These are phyloP conservation scores for Boletus tylopilopsis DNA, from an alignment of 768 basidiomycete species.

Conservation along the genomic window DNA sequence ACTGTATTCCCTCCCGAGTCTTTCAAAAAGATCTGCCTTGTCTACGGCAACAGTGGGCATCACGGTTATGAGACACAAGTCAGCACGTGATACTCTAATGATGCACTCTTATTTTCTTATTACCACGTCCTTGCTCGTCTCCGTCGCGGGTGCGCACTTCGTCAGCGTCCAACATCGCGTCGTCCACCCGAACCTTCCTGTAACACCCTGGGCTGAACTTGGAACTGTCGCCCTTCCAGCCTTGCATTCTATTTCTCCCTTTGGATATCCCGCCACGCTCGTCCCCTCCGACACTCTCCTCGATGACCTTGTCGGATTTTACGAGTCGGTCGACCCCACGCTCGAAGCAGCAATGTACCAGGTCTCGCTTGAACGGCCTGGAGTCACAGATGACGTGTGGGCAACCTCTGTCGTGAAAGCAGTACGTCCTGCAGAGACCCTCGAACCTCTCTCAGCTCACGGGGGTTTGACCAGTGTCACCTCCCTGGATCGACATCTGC, in stretches of 20 bases:
- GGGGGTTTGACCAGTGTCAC: constrained; percentile 53
- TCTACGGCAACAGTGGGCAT: constrained; percentile 98
- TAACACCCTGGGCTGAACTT: constrained; percentile 23
- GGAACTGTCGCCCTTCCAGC: constrained; percentile 24
- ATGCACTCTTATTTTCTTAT: constrained; percentile 8
- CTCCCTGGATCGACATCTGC: constrained; percentile 52
- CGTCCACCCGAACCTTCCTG: constrained; percentile 30
- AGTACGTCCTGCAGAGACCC: constrained; percentile 54
- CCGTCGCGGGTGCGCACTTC: constrained; percentile 10
- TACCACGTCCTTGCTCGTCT: constrained; percentile 12
- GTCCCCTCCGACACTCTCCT: constrained; percentile 39
- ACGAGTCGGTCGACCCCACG: constrained; percentile 36
- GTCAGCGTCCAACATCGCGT: constrained; percentile 28
- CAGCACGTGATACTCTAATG: too few relatives aligned
- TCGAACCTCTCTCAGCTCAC: constrained; percentile 13
- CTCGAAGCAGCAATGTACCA: constrained; percentile 58
- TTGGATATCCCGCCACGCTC: constrained; percentile 33
- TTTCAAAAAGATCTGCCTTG: constrained; percentile 89
- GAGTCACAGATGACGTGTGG: constrained; percentile 34
- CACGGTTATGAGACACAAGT: constrained; percentile 4
- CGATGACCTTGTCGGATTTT: constrained; percentile 46
- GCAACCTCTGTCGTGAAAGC: constrained; percentile 35
- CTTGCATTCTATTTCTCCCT: constrained; percentile 32
- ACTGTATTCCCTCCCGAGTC: constrained; percentile 85
- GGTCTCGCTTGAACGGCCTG: constrained; percentile 57